Conservation (phyloP, 2,329 filamentous ascomycete species). For the Trichoderma guizhouense region DNA sequence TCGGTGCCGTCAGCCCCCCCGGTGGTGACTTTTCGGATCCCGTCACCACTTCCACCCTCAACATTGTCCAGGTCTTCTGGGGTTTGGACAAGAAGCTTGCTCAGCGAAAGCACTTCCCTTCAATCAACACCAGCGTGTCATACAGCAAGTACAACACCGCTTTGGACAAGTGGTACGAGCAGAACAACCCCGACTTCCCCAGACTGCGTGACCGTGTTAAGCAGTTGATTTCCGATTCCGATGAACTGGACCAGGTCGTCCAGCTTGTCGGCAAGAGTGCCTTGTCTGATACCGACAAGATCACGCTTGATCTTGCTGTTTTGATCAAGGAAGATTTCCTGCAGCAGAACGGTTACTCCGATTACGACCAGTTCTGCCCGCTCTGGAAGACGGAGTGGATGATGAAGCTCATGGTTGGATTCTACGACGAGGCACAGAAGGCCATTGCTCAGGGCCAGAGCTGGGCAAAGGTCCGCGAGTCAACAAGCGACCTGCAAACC, state of each 20-base stretch:
- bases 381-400: constrained; percentile 99
- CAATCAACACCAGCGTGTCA: constrained; percentile 89
- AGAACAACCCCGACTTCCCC: constrained; percentile 91
- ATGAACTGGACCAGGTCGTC: constrained; percentile 97
- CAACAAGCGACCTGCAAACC: constrained; percentile 80
- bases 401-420: constrained; percentile 99
- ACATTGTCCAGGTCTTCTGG: constrained; percentile 99
- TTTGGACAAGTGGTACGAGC: constrained; percentile 91
- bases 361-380: constrained; percentile 98
- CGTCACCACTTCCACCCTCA: constrained; percentile 86
- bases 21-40: constrained; percentile 99
- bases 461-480: constrained; percentile 91
- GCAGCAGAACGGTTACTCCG: constrained; percentile 98
- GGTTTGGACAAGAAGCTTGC: constrained; percentile 99
- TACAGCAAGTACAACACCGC: constrained; percentile 95
- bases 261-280: constrained; percentile 98
- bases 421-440: constrained; percentile 97
- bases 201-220: constrained; percentile 88
- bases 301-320: constrained; percentile 86
- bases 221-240: constrained; percentile 89
- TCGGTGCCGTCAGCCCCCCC: constrained; percentile 93
- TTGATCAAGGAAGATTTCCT: constrained; percentile 98
- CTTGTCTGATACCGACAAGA: constrained; percentile 95
- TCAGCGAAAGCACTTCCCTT: constrained; percentile 98
- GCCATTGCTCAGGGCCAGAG: constrained; percentile 84